Evolutionary conservation across 352 stramenopile species (phyloP).

Genomic region (Pythium sp.): DNA sequence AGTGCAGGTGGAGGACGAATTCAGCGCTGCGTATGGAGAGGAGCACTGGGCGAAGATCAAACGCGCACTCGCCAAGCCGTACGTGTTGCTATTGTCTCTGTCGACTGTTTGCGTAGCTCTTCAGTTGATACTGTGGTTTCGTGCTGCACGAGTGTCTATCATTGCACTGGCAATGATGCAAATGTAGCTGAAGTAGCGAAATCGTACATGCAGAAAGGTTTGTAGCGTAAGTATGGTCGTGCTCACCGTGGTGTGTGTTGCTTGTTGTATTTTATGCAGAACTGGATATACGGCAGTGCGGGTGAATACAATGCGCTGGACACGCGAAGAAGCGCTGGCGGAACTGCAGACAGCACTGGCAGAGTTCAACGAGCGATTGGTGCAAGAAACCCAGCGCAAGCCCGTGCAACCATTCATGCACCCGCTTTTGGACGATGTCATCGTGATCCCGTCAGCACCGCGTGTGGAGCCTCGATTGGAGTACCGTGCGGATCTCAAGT

Average conservation of each 20-base stretch:
- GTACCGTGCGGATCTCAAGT: slow-evolving; percentile 35
- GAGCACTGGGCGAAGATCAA: slow-evolving; percentile 76
- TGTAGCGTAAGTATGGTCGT: not conserved
- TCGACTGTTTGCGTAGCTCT: not conserved
- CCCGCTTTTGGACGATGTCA: slow-evolving; percentile 45
- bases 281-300: slow-evolving; percentile 73
- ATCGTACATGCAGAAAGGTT: not conserved
- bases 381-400: slow-evolving; percentile 29
- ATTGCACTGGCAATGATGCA: not conserved
- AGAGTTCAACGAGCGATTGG: slow-evolving; percentile 58
- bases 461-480: slow-evolving; percentile 26
- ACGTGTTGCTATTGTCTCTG: slow-evolving; percentile 16
- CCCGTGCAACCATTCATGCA: slow-evolving; percentile 41
- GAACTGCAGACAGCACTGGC: slow-evolving; percentile 42
- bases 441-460: slow-evolving; percentile 65
- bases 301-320: slow-evolving; percentile 71
- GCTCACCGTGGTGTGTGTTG: not conserved
- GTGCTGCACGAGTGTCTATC: not conserved
- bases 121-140: not conserved
- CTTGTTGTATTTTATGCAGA: slow-evolving; percentile 21
- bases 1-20: slow-evolving; percentile 56
- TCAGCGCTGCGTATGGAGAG: slow-evolving; percentile 55
- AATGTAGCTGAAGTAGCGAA: not conserved
- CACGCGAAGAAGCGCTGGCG: slow-evolving; percentile 49
- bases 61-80: slow-evolving; percentile 59